phyloP scores from a whole-genome alignment of 208 protist species.

The Trypanosoma lewisi region DNA sequence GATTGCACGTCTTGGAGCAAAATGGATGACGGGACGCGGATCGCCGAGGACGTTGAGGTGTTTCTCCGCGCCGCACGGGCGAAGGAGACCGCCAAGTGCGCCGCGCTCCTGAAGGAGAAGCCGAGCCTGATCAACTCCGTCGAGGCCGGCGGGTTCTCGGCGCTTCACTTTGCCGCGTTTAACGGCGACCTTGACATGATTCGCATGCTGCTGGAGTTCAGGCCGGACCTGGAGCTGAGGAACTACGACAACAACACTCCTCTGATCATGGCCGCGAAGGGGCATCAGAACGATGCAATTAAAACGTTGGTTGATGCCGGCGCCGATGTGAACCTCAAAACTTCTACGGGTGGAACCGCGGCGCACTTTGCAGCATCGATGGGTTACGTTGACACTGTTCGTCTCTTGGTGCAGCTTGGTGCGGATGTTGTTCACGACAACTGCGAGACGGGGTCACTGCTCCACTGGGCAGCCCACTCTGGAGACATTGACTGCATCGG shows the following conservation, averaged over 20 bases:
- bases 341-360: slow-evolving; percentile 57
- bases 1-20: neutral
- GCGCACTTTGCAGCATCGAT: slow-evolving; percentile 81
- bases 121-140: slow-evolving; percentile 55
- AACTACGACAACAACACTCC: slow-evolving; percentile 89
- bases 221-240: slow-evolving; percentile 51
- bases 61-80: slow-evolving; percentile 75
- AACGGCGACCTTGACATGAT: slow-evolving; percentile 80
- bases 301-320: slow-evolving; percentile 57
- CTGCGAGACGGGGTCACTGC: slow-evolving; percentile 68
- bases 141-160: slow-evolving; percentile 80
- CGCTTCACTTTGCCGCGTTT: slow-evolving; percentile 89
- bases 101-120: slow-evolving; percentile 54
- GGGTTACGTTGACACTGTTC: slow-evolving; percentile 68
- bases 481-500: slow-evolving; percentile 72
- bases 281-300: slow-evolving; percentile 56
- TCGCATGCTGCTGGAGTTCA: slow-evolving; percentile 54
- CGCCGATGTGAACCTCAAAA: slow-evolving; percentile 64
- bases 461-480: slow-evolving; percentile 89
- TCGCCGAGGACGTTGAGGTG: slow-evolving; percentile 76
- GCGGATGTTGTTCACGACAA: slow-evolving; percentile 40
- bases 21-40: slow-evolving; percentile 87
- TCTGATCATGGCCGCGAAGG: slow-evolving; percentile 81
- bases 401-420: slow-evolving; percentile 60
- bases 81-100: slow-evolving; percentile 43